Conservation (phyloP, 1,284 basidiomycete species). For the Rugosomyces carneus region DNA sequence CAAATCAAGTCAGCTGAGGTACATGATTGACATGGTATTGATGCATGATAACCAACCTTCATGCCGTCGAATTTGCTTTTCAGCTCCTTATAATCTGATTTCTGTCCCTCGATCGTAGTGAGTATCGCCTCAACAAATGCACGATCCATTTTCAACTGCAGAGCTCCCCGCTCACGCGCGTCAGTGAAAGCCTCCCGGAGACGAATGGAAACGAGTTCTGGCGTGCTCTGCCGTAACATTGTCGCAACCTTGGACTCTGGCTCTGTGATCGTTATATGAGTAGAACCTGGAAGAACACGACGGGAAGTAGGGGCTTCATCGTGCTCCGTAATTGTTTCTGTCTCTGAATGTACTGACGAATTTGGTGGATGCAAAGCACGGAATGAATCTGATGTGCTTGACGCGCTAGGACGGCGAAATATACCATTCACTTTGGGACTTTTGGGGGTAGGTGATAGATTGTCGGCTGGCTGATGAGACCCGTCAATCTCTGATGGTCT, state of each 20-base stretch:
- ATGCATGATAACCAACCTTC: conserved; percentile 52
- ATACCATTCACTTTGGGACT: conserved; percentile 7
- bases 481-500: not conserved
- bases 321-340: not conserved
- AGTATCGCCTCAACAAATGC: conserved; percentile 72
- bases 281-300: conserved; percentile 9
- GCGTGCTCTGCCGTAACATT: conserved; percentile 29
- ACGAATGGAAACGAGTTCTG: conserved; percentile 43
- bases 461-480: not conserved
- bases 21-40: not conserved
- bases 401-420: conserved; percentile 9
- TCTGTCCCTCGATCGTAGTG: conserved; percentile 60
- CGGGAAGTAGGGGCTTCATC: conserved; percentile 4
- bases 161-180: conserved; percentile 56
- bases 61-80: conserved; percentile 80
- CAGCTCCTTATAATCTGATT: conserved; percentile 59
- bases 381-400: conserved; percentile 10
- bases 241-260: conserved; percentile 29
- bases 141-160: conserved; percentile 69
- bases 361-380: conserved; percentile 2
- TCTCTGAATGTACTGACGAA: conserved; percentile 1
- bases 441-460: not conserved
- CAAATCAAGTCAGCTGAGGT: conserved; percentile 6
- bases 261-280: conserved; percentile 41
- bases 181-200: conserved; percentile 60